Base-by-base conservation (phyloP, 345 rosid species). In the Eucalyptus cloeziana region DNA sequence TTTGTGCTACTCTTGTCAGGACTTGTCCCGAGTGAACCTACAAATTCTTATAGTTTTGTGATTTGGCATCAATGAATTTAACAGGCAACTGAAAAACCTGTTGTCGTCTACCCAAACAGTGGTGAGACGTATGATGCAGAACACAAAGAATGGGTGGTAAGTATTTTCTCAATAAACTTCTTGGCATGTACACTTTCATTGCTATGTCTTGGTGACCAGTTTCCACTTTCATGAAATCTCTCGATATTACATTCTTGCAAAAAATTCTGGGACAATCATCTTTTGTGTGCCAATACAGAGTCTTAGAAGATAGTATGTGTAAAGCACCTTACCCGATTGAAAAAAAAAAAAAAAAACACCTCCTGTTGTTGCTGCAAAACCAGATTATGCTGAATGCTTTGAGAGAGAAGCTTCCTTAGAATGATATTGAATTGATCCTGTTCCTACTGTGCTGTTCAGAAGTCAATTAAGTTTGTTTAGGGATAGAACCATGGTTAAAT, bases 41-140 rank as follows among this genome's bases (percentile, higher is more conserved):
- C 15, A 40, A 76, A 40, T 22, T 76, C 27, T 21, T 76, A 9
- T 71, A 37, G 45, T 71, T 37, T 71, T 71, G 45, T 71, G 81
- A 11, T 49, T 56, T 67, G n/a, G 60, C 64, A 13, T 13, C 47
- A 40, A 33, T 80, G 54, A n/a, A 88, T 88, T 60, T 90, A 86
- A 50, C 93, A 97, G 99, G 96, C 91, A 76, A 95, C 98, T 24
- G 54, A 67, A 71, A 97, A 96, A 90, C 97, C 98, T 14, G 91
- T 97, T 64, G 50, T 95, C 37, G 87, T 96, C 58, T 97, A 96
- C 91, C 99, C 99, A 13, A 96, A 97, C 92, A 96, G 98, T 37
- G 99, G 98, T 1, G 98, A 97, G 94, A 93, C 94, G 14, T 97
- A 96, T 60, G 94, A 96, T 90, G 94, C 94, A 44, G 89, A 88